Conservation (phyloP, 192 early-diverging fungal genomes). For the Jimgerdemannia flammicorona region DNA sequence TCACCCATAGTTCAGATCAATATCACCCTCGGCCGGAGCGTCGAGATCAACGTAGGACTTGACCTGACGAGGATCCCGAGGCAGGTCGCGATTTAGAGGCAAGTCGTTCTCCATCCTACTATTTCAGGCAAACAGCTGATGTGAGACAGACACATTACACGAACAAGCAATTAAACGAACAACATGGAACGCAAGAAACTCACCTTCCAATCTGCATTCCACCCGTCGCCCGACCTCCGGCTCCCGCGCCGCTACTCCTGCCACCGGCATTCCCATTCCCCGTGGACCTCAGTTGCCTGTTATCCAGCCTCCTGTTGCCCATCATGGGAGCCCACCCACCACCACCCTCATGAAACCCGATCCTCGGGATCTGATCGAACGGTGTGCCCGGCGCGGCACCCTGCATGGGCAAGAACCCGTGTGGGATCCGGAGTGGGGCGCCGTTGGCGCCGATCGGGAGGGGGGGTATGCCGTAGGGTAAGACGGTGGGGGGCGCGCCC, state of each 20-base stretch:
- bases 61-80: slow-evolving; percentile 69
- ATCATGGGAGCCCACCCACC: not conserved
- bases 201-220: slow-evolving; percentile 5
- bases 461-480: slow-evolving; percentile 1
- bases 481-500: not conserved
- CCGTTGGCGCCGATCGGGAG: slow-evolving; percentile 22
- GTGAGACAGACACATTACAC: not conserved
- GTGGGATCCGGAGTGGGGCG: slow-evolving; percentile 22
- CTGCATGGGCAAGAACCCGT: slow-evolving; percentile 27
- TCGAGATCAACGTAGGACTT: slow-evolving; percentile 88
- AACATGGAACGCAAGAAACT: not conserved
- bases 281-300: not conserved
- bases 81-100: slow-evolving; percentile 19
- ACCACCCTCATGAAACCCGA: slow-evolving; percentile 42
- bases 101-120: not conserved
- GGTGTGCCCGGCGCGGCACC: slow-evolving; percentile 42
- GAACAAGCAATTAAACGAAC: too few relatives aligned
- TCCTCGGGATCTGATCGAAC: slow-evolving; percentile 56
- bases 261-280: not conserved
- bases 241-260: slow-evolving; percentile 11
- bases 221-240: slow-evolving; percentile 6
- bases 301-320: not conserved
- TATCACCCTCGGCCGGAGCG: slow-evolving; percentile 44
- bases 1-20: not conserved
- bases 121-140: not conserved